Evolutionary conservation across 2,329 filamentous ascomycete species (phyloP), one percentile per base, ranked within the genome.

Genomic region (Ceratocystis diversiconidia): DNA sequence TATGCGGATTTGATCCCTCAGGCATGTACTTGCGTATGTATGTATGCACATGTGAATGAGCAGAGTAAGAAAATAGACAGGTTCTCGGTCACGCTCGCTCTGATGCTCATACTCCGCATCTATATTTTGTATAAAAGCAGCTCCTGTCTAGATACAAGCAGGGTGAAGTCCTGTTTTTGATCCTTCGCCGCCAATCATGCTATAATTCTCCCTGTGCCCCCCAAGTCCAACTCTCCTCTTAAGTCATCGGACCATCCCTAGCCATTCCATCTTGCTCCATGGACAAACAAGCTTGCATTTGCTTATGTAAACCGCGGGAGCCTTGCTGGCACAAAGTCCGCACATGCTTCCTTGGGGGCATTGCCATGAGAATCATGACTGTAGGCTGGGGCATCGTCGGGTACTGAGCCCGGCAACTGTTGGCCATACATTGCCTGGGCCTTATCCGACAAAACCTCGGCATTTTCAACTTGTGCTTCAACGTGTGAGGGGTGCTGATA

Each of bases 311-410:
- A 82, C 64, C 78, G 77, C 46, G 84, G 84, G 67, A 86, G 72
- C 67, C 82, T 77, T 44, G 84, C 84, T 3, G 83, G 83, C 25
- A 85, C 75, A 69, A 86, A 86, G 1, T 74, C 73, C 22, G 59
- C 62, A 7, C 57, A 41, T 17, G 28, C 48, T 43, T 62, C 63
- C 50, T 63, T 65, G n/a, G 60, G 57, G 36, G 48, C 10, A 25
- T 25, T 64, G 36, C 30, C 59, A 22, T 60, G 52, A 7, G 43
- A 44, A 19, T 19, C 41, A 32, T 66, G 48, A 19, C 61, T 30
- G 12, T 66, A 63, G 36, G 41, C 48, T 10, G 50, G 19, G 41
- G 30, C 32, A 62, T 62, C 48, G 44, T 64, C 55, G 44, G 41
- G 48, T 63, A 65, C 25, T 30, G 25, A 15, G 17, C 25, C 25